These are phyloP conservation scores for Antrodiella citrinella DNA, from an alignment of 768 basidiomycete genomes.

Conservation along the genomic window DNA sequence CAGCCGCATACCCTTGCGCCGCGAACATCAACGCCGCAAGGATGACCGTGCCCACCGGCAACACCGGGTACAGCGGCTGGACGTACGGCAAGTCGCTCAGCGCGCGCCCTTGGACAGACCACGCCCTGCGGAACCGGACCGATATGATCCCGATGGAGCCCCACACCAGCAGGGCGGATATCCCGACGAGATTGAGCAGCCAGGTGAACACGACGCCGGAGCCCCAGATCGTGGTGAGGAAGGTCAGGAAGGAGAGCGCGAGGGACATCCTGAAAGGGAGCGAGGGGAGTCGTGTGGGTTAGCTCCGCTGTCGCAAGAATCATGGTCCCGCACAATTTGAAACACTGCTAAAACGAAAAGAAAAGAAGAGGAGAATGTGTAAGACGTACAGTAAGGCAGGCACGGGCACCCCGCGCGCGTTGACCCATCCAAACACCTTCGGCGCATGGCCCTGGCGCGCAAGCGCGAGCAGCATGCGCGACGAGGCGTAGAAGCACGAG, in stretches of 20 bases:
- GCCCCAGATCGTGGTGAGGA: constrained; percentile 53
- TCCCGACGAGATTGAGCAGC: constrained; percentile 58
- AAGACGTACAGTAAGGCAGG: constrained; percentile 34
- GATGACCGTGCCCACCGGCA: constrained; percentile 42
- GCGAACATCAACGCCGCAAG: constrained; percentile 45
- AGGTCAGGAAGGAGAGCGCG: constrained; percentile 40
- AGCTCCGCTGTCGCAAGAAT: too few relatives aligned
- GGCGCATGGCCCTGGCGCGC: constrained; percentile 62
- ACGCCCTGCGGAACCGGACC: constrained; percentile 57
- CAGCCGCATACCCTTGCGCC: constrained; percentile 46
- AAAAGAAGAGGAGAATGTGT: neutral
- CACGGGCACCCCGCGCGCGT: constrained; percentile 54
- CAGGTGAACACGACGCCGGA: constrained; percentile 46
- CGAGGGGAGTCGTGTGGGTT: too few relatives aligned
- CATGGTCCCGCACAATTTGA: too few relatives aligned
- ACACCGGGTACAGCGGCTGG: constrained; percentile 46
- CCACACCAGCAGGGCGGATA: constrained; percentile 64
- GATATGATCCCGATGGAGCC: constrained; percentile 46
- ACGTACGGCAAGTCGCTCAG: constrained; percentile 50
- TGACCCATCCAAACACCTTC: constrained; percentile 54
- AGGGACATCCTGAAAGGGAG: constrained; percentile 42
- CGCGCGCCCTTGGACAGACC: constrained; percentile 40
- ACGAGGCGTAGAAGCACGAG: constrained; percentile 59
- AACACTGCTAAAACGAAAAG: too few relatives aligned
- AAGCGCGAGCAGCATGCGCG: constrained; percentile 52